Evolutionary conservation across 768 basidiomycete genomes (phyloP), one percentile per base, ranked within the genome.

Genomic region (Sarcomyxa edulis): DNA sequence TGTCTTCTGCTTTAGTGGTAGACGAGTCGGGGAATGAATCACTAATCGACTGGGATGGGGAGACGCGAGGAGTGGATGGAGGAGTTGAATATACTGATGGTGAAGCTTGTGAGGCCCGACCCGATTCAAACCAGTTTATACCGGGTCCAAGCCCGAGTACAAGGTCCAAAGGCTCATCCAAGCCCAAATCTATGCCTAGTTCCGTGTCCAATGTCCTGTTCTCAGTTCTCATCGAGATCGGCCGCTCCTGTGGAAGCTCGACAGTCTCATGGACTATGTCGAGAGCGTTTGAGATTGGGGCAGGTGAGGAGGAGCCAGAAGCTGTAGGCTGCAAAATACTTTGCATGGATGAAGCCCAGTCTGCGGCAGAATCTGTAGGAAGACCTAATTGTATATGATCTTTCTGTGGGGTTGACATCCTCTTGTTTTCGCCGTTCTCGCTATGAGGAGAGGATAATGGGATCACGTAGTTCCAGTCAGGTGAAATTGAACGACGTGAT

Each of bases 401-500:
- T n/a, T 9, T 45, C 35, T 54, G 48, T 18, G 58, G 54, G n/a
- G 61, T 45, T 27, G 57, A 52, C 32, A 54, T 50, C 32, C 35
- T 25, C 35, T 33, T 53, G 46, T 9, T 43, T 35, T 18, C 44
- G 46, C 14, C 42, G 11, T 14, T 35, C 38, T 27, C 11, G 40
- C 30, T 30, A 47, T 20, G 52, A 47, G 16, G 42, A 35, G 53
- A 47, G 6, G 62, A 52, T 4, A 53, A 42, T 5, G 54, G 47
- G 1, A 60, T 55, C 19, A 66, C 50, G 33, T 61, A 50, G 32
- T 61, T 62, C 69, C 68, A 71, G 14, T 71, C 67, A 1, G 66
- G 62, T 2, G 67, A 64, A 1, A 50, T 43, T 0, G 68, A 66
- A 20, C 65, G 63, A 27, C 50, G 45, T 6, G 57, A 52, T 24